A percentile compares a stretch with the other conserved stretches of the same genome.
Conservation (phyloP, 768 basidiomycete species). For the Termitomyces sp. region DNA sequence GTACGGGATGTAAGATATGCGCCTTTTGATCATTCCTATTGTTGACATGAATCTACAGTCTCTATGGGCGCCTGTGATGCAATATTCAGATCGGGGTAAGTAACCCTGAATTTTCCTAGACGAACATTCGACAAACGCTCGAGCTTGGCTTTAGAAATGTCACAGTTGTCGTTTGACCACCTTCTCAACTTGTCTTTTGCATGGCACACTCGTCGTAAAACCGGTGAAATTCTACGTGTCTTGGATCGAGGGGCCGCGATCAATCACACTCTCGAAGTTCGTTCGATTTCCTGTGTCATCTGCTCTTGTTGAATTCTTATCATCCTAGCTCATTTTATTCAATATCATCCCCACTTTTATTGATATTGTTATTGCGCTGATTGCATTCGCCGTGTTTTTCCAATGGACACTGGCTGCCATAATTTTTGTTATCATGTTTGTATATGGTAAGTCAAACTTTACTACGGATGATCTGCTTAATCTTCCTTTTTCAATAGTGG, state of each 20-base stretch:
- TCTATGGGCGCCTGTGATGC: conserved; percentile 86
- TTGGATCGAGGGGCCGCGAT: conserved; percentile 82
- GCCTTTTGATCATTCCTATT: background rate
- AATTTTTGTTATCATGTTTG: conserved; percentile 66
- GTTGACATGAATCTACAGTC: conserved; percentile 27
- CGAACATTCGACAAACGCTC: conserved; percentile 3
- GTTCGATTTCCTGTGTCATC: conserved; percentile 3
- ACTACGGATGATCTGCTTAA: background rate
- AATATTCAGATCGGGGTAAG: conserved; percentile 71
- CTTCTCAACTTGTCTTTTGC: conserved; percentile 81
- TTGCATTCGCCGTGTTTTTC: conserved; percentile 57
- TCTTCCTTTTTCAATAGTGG: conserved; percentile 25
- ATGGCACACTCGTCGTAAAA: conserved; percentile 78
- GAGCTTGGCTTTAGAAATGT: conserved; percentile 57
- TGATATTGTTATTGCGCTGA: conserved; percentile 69
- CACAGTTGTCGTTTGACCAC: conserved; percentile 79
- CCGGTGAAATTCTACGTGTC: conserved; percentile 80
- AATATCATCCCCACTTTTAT: conserved; percentile 77
- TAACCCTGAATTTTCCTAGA: background rate
- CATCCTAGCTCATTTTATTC: conserved; percentile 67
- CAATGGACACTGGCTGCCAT: conserved; percentile 63
- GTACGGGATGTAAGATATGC: conserved; percentile 47
- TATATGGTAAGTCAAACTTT: conserved; percentile 49
- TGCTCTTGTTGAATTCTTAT: background rate
- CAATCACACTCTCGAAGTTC: conserved; percentile 71